Base-by-base conservation (phyloP, 257 asterid species). In the Parsonsia alboflavescens region DNA sequence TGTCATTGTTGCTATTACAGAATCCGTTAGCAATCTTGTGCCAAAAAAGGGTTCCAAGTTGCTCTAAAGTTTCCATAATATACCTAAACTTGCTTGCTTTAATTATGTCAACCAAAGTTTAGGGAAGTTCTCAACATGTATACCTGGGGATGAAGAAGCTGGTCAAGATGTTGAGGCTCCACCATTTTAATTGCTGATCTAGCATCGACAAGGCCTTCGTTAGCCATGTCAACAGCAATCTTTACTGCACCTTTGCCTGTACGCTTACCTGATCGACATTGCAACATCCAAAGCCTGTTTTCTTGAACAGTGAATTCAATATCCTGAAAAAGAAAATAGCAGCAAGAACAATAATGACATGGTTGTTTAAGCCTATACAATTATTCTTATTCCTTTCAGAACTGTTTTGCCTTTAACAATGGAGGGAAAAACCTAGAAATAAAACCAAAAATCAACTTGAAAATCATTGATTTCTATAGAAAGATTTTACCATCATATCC, bases 111-210 rank as follows among this genome's bases (percentile, higher is more conserved):
- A 74, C 66, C 56, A 49, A 69, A 53, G 48, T 26, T 10, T 22
- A 21, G 56, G 0, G 22, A 45, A 21, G 30, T 8, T 28, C 46
- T 54, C 21, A 13, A 53, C 22, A 46, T 41, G 44, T 59, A 2
- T 72, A 93, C 97, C 97, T 94, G 99, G n/a, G 96, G 99, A 81
- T 94, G 98, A 81, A 94, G 98, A 81, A 92, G 98, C 83, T 94
- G 98, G 65, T 92, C 98, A 11, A 94, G 83, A 84, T 94, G 98
- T 75, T 89, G 98, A 9, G 98, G 99, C 89, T 94, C 99, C 74
- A 94, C 99, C 97, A 79, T 85, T 82, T 84, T 94, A 33, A 94
- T 71, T 8, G 91, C 96, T 0, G 77, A 48, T 21, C 89, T 84
- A 66, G 83, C 66, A 73, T 90, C 96, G 58, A 90, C 71, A 10